phyloP scores from a whole-genome alignment of 805 yeast species.

The Barnettozyma sucrosica region DNA sequence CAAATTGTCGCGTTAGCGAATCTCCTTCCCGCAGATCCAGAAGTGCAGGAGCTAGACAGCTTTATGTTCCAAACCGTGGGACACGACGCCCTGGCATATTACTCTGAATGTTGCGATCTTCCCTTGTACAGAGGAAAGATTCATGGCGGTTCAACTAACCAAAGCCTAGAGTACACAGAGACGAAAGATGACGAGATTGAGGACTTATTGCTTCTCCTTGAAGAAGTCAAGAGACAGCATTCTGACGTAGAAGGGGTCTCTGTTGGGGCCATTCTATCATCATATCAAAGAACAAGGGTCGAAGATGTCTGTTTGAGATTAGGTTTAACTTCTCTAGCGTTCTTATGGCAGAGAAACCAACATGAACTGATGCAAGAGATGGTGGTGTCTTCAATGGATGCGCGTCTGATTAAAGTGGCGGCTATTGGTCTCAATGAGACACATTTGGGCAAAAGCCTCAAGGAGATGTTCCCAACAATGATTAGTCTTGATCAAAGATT shows the following conservation, averaged over 20 bases:
- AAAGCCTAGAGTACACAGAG: constrained; percentile 58
- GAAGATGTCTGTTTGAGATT: constrained; percentile 82
- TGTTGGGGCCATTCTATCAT: constrained; percentile 93
- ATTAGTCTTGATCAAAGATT: constrained; percentile 51
- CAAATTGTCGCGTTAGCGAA: constrained; percentile 82
- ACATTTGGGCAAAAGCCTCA: constrained; percentile 66
- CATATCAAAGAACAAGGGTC: constrained; percentile 92
- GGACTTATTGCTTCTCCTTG: constrained; percentile 57
- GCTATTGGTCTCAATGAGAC: constrained; percentile 70
- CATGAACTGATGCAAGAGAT: constrained; percentile 75
- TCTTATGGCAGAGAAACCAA: constrained; percentile 89
- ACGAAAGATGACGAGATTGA: constrained; percentile 83
- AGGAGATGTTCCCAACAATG: constrained; percentile 55
- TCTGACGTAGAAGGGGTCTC: constrained; percentile 83
- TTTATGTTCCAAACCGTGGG: constrained; percentile 99
- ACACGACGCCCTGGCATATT: constrained; percentile 62
- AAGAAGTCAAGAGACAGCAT: constrained; percentile 40
- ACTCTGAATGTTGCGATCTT: constrained; percentile 64
- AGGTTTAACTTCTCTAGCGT: constrained; percentile 65
- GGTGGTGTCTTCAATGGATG: constrained; percentile 62
- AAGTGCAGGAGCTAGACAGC: constrained; percentile 74
- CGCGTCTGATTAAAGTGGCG: constrained; percentile 86
- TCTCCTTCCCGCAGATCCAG: constrained; percentile 53
- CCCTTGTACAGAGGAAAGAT: constrained; percentile 75
- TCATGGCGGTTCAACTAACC: constrained; percentile 55